Conservation (phyloP, 352 stramenopile species). For the Phytophthora vignae region DNA sequence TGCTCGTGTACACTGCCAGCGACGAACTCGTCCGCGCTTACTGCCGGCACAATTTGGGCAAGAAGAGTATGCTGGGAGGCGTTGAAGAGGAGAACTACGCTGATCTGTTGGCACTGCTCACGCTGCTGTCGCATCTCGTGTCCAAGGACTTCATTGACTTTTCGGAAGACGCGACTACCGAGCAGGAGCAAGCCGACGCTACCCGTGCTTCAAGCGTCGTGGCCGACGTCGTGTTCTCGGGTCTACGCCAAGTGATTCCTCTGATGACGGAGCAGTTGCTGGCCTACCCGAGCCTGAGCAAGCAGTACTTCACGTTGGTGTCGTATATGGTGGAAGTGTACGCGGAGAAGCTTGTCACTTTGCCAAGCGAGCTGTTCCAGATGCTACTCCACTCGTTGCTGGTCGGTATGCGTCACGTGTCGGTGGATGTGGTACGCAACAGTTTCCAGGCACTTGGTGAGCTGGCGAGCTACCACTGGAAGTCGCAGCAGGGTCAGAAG, state of each 20-base stretch:
- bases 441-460: conserved; percentile 87
- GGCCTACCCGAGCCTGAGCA: conserved; percentile 85
- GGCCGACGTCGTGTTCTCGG: conserved; percentile 90
- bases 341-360: conserved; percentile 72
- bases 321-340: conserved; percentile 91
- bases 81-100: conserved; percentile 82
- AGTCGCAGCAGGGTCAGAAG: conserved; percentile 56
- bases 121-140: conserved; percentile 81
- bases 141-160: conserved; percentile 91
- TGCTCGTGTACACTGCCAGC: conserved; percentile 77
- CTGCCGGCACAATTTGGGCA: conserved; percentile 74
- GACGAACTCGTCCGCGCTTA: conserved; percentile 79
- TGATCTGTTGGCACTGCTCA: conserved; percentile 79
- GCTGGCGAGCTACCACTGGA: conserved; percentile 76
- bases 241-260: conserved; percentile 86
- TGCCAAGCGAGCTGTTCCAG: conserved; percentile 72
- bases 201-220: conserved; percentile 74
- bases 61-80: conserved; percentile 66
- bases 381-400: conserved; percentile 82
- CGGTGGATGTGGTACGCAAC: conserved; percentile 78
- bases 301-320: conserved; percentile 91
- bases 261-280: conserved; percentile 92
- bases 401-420: conserved; percentile 78
- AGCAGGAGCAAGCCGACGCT: conserved; percentile 63
- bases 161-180: conserved; percentile 69